Base-by-base conservation (phyloP, 1,139 yeast species). In the Saccharomyces hybrid region DNA sequence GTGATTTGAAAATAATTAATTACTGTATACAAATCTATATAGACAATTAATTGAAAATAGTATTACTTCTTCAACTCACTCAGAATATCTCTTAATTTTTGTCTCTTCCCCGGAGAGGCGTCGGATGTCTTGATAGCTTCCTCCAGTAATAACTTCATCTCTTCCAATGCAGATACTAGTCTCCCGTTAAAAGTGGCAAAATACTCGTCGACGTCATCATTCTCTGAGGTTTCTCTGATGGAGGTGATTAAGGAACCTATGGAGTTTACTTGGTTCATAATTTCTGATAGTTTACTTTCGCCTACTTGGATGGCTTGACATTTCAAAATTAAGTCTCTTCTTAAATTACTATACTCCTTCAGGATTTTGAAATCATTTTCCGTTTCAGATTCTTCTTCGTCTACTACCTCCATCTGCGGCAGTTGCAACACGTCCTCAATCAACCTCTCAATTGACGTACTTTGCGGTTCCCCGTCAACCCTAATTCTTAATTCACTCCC, bases 261-360 rank as follows among this genome's bases (percentile, higher is more conserved):
- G 30, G 56, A 51, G 4, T 50, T 49, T 2, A 55, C 48, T 30
- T 59, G 59, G 20, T 31, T 26, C n/a, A 52, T 50, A 4, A 57
- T 41, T 26, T 53, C 52, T 7, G 27, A 42, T 16, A 57, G 26
- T 26, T 52, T 46, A 2, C 32, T 27, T 27, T 56, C 53, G 23
- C 63, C 65, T 25, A 51, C 51, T 11, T 48, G 46, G 16, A 64
- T 58, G 8, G 62, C 62, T 9, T 53, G 50, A 49, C 61, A 59
- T 52, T 63, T 63, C 11, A 46, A 47, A 11, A 57, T 50, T 25
- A 65, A 47, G 16, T 59, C 58, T 9, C 50, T 53, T 51, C 65
- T 56, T 11, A 64, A 54, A 28, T 52, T 55, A 23, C 59, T 56
- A 50, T 66, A 66, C 51, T 65, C 67, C 5, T 53, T 50, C 26